phyloP scores from a whole-genome alignment of 1,284 basidiomycete genomes.

The Fistulinella staudtii region DNA sequence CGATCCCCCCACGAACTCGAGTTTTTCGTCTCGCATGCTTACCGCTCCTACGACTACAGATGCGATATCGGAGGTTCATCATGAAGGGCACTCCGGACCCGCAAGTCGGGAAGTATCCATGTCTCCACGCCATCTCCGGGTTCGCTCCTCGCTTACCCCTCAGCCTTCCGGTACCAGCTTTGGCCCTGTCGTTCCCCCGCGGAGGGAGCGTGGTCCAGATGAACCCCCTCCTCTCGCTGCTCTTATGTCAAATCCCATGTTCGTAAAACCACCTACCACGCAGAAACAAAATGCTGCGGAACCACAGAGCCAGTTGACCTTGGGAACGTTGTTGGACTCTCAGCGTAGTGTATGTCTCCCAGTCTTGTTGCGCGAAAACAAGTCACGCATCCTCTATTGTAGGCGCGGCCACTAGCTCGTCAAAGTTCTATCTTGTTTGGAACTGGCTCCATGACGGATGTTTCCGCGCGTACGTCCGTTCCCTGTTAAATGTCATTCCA shows the following conservation, averaged over 20 bases:
- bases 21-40: conserved; percentile 24
- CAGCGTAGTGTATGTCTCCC: conserved; percentile 47
- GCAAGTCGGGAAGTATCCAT: conserved; percentile 34
- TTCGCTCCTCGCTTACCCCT: conserved; percentile 66
- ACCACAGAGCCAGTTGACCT: conserved; percentile 40
- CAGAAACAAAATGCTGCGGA: conserved; percentile 33
- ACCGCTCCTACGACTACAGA: conserved; percentile 24
- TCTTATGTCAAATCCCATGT: conserved; percentile 60
- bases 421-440: conserved; percentile 52
- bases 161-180: conserved; percentile 52
- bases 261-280: conserved; percentile 52
- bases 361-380: conserved; percentile 1
- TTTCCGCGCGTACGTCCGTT: conserved; percentile 28
- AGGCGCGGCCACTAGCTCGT: conserved; percentile 46
- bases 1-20: conserved; percentile 45
- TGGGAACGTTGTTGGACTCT: conserved; percentile 60
- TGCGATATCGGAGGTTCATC: conserved; percentile 41
- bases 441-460: conserved; percentile 33
- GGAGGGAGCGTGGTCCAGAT: conserved; percentile 45
- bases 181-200: conserved; percentile 39
- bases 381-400: conserved; percentile 7
- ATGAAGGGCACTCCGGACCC: conserved; percentile 32
- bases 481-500: conserved; percentile 5
- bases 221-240: conserved; percentile 65
- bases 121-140: conserved; percentile 50